These are phyloP conservation scores for Plenodomus biglobosus DNA, from an alignment of 2,329 filamentous ascomycete genomes.

Conservation along the genomic window DNA sequence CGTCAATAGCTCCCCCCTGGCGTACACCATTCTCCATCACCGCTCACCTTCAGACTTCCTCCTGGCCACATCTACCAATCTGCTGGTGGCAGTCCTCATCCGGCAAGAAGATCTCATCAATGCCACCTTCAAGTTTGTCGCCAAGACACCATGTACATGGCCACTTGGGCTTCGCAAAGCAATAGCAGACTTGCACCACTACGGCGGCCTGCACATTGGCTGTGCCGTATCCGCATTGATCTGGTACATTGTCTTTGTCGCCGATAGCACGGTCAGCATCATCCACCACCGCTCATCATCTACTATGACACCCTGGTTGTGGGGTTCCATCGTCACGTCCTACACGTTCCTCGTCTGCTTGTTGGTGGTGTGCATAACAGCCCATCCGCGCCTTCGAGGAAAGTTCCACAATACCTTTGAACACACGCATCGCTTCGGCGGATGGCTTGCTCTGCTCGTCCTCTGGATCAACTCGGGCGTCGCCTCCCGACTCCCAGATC, in stretches of 20 bases:
- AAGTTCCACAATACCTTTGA: constrained; percentile 41
- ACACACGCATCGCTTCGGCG: constrained; percentile 38
- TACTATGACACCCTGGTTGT: constrained; percentile 20
- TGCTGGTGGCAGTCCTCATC: constrained; percentile 32
- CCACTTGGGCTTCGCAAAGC: constrained; percentile 29
- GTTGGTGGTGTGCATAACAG: constrained; percentile 26
- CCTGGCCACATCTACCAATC: constrained; percentile 40
- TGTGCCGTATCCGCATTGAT: constrained; percentile 32
- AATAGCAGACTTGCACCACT: constrained; percentile 35
- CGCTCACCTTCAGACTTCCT: constrained; percentile 1
- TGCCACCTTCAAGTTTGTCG: constrained; percentile 26
- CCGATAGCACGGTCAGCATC: constrained; percentile 32
- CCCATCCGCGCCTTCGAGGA: constrained; percentile 27
- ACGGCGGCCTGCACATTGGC: constrained; percentile 41
- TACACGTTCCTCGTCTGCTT: constrained; percentile 22
- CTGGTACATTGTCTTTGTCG: constrained; percentile 51
- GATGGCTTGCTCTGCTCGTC: constrained; percentile 32
- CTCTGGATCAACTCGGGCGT: constrained; percentile 32
- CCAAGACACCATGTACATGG: constrained; percentile 26
- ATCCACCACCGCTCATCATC: not conserved
- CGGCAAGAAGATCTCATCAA: constrained; percentile 42
- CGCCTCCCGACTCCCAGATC: constrained; percentile 2
- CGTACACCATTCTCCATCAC: not conserved
- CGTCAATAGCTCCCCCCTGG: constrained; percentile 6
- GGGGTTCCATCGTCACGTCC: constrained; percentile 18